These are phyloP conservation scores for Tuber calosporum DNA, from an alignment of 495 filamentous ascomycete genomes.

Conservation along the genomic window DNA sequence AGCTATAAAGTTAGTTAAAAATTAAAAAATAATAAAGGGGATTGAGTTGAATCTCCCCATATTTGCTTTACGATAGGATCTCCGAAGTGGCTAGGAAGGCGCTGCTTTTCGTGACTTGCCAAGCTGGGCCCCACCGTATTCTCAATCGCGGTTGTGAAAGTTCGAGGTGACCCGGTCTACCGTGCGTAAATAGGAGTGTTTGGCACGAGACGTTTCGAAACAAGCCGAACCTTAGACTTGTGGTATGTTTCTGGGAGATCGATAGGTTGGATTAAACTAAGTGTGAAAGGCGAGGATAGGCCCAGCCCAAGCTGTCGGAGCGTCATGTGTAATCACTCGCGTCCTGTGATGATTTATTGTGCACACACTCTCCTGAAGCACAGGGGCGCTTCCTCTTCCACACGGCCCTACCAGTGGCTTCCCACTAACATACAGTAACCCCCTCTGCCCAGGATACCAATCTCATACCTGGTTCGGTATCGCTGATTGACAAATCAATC, in stretches of 20 bases:
- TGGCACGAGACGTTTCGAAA: neutral
- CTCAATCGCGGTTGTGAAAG: neutral
- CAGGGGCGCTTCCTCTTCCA: neutral
- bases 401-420: neutral
- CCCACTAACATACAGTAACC: no score
- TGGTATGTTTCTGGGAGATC: neutral
- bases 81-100: no score
- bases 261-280: neutral
- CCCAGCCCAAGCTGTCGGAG: neutral
- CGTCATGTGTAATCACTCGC: neutral
- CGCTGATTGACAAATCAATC: no score
- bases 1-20: no score
- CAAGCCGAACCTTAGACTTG: neutral
- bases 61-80: neutral
- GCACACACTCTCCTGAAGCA: neutral
- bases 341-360: neutral
- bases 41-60: neutral
- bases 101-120: neutral
- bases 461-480: no score
- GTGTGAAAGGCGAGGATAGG: neutral
- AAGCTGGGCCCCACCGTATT: neutral
- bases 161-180: neutral
- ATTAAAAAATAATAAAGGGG: no score
- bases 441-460: no score
- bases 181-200: neutral